Evolutionary conservation across 352 stramenopile species (phyloP), one percentile per base, ranked within the genome.

Genomic region (Phytophthora melonis): DNA sequence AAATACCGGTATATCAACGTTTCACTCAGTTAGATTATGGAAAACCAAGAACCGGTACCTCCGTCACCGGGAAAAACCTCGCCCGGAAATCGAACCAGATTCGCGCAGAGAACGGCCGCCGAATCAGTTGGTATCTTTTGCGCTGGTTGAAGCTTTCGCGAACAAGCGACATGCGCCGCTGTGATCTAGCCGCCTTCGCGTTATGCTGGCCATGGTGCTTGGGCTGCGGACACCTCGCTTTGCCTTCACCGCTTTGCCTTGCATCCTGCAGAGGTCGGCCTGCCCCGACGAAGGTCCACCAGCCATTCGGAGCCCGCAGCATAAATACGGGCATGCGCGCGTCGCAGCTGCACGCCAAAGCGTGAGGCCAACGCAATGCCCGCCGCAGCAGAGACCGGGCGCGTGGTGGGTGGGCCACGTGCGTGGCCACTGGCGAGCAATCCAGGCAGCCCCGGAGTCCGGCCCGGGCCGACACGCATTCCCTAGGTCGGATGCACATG

Each of bases 261-360:
- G 47, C 47, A 14, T 13, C 30, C n/a, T 7, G n/a, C 43, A 3
- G 41, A 49, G 18, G 14, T 10, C 41, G 41, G 16, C 18, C 14
- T 49, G 11, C n/a, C 41, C 18, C 41, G 18, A 16, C 9, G 43
- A n/a, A 55, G 47, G 36, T 14, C 45, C 54, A 13, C 63, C 69
- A 76, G 41, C 25, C 69, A 55, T 66, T 72, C 43, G 32, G 39
- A 16, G 2, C 18, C 39, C 30, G 64, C 43, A 2, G 58, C 63
- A 77, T 66, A 77, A 45, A 77, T 61, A 73, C 70, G 69, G 30
- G 41, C 47, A 23, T 53, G 53, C 34, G 39, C 56, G 11, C 8
- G n/a, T 30, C 52, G 64, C 70, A 77, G 70, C 64, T 77, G 66
- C 62, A 8, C 23, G 45, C 34, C 19, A 47, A 61, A 54, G 61